Conservation (phyloP, 2,329 filamentous ascomycete species). For the Fusarium fujikuroi region DNA sequence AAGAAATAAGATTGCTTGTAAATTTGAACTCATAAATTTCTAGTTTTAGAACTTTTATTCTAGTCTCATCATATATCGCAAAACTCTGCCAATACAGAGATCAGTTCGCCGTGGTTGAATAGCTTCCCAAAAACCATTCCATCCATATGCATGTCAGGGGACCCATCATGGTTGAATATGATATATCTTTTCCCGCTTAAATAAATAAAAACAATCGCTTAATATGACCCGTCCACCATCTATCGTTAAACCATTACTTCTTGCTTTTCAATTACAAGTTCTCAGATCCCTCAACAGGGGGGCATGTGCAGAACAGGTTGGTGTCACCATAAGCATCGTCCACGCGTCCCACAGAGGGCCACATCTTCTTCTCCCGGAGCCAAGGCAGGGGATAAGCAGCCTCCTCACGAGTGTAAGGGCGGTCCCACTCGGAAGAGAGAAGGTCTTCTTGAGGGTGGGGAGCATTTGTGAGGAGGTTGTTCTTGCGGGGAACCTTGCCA, state of each 20-base stretch:
- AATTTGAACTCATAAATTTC: constrained; percentile 6
- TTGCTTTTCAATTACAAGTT: constrained; percentile 28
- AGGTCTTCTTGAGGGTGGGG: constrained; percentile 89
- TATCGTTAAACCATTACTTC: constrained; percentile 25
- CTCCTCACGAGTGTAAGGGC: constrained; percentile 82
- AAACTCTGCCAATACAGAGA: constrained; percentile 29
- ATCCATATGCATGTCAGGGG: constrained; percentile 22
- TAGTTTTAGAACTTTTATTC: constrained; percentile 20
- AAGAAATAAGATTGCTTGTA: not conserved
- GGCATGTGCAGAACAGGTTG: constrained; percentile 95
- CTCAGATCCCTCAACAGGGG: constrained; percentile 76
- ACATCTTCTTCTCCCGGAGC: constrained; percentile 96
- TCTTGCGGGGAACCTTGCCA: constrained; percentile 76
- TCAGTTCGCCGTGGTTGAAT: constrained; percentile 39
- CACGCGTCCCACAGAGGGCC: constrained; percentile 86
- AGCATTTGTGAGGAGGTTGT: constrained; percentile 88
- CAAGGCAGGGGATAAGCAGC: constrained; percentile 88
- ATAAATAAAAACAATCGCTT: constrained; percentile 24
- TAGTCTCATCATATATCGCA: constrained; percentile 21
- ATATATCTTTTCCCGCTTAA: constrained; percentile 25
- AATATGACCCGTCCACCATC: constrained; percentile 9
- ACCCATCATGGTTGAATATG: constrained; percentile 42
- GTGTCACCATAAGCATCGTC: constrained; percentile 92
- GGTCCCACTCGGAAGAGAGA: constrained; percentile 75
- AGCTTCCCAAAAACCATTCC: constrained; percentile 30